These are phyloP conservation scores for Ceratocystis alfenasii DNA, from an alignment of 2,329 filamentous ascomycete species.

Conservation along the genomic window DNA sequence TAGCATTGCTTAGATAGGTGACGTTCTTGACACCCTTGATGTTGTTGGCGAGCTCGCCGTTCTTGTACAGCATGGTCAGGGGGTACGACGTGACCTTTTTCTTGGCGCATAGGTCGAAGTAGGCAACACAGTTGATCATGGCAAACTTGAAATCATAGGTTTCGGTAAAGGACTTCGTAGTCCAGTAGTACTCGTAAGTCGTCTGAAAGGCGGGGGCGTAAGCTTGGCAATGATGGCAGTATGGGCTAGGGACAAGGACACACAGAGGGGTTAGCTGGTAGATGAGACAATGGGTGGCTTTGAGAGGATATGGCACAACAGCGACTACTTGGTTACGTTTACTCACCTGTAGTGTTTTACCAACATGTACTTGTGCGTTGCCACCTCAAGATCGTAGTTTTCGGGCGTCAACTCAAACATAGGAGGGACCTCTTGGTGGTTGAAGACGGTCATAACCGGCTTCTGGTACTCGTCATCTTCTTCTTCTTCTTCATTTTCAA, in stretches of 20 bases:
- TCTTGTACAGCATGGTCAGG: constrained; percentile 65
- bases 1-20: constrained; percentile 50
- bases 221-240: constrained; percentile 59
- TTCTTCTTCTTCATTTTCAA: constrained; percentile 31
- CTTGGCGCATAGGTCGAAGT: constrained; percentile 62
- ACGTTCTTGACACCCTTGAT: constrained; percentile 58
- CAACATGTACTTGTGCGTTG: constrained; percentile 41
- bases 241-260: constrained; percentile 36
- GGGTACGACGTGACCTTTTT: constrained; percentile 61
- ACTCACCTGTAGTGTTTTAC: constrained; percentile 57
- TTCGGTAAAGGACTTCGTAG: constrained; percentile 64
- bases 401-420: constrained; percentile 47
- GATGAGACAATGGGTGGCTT: not conserved
- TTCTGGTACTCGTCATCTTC: constrained; percentile 13
- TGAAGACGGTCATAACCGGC: constrained; percentile 45
- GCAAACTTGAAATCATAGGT: constrained; percentile 88
- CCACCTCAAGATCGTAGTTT: constrained; percentile 46
- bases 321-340: not conserved
- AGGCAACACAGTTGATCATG: constrained; percentile 72
- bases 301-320: not conserved
- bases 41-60: constrained; percentile 55
- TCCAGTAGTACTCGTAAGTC: constrained; percentile 88
- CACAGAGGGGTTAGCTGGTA: constrained; percentile 24
- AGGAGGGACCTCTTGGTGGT: constrained; percentile 54
- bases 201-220: constrained; percentile 84